phyloP scores from a whole-genome alignment of 495 filamentous ascomycete genomes.

The Glarea lozoyensis region DNA sequence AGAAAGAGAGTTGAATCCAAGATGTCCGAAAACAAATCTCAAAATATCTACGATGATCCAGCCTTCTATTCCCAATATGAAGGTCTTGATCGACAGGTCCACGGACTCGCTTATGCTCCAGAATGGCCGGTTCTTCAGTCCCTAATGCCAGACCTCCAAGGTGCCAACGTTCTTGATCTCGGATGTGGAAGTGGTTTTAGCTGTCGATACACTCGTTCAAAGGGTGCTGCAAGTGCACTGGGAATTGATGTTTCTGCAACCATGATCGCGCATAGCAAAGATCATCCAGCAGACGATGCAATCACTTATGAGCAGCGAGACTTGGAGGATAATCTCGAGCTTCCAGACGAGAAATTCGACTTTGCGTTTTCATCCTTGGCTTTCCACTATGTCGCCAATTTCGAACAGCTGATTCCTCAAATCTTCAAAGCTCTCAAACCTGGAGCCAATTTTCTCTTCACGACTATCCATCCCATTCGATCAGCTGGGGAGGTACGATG shows the following conservation, averaged over 20 bases:
- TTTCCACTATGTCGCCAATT: conserved; percentile 27
- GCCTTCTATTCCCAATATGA: conserved; percentile 29
- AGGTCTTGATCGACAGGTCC: conserved; percentile 21
- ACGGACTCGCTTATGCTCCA: conserved; percentile 22
- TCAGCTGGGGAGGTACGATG: conserved; percentile 23
- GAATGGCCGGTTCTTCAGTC: conserved; percentile 26
- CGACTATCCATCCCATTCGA: conserved; percentile 30
- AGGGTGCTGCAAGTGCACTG: conserved; percentile 21
- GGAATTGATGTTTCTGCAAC: conserved; percentile 29
- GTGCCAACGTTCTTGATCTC: conserved; percentile 24
- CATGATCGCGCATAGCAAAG: conserved; percentile 25
- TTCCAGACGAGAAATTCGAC: conserved; percentile 18
- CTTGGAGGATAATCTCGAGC: conserved; percentile 21
- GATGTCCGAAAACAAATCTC: no score
- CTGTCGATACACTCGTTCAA: conserved; percentile 24
- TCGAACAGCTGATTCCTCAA: conserved; percentile 20
- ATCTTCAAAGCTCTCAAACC: conserved; percentile 22
- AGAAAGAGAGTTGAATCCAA: no score
- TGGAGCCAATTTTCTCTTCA: conserved; percentile 26
- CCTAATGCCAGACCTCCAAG: conserved; percentile 21
- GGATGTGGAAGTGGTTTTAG: conserved; percentile 33
- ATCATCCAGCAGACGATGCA: conserved; percentile 16
- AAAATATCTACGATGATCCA: conserved; percentile 29
- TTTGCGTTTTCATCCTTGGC: conserved; percentile 28
- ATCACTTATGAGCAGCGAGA: conserved; percentile 24